Evolutionary conservation across 805 yeast genomes (phyloP).

Genomic region (Metschnikowia aberdeeniae): DNA sequence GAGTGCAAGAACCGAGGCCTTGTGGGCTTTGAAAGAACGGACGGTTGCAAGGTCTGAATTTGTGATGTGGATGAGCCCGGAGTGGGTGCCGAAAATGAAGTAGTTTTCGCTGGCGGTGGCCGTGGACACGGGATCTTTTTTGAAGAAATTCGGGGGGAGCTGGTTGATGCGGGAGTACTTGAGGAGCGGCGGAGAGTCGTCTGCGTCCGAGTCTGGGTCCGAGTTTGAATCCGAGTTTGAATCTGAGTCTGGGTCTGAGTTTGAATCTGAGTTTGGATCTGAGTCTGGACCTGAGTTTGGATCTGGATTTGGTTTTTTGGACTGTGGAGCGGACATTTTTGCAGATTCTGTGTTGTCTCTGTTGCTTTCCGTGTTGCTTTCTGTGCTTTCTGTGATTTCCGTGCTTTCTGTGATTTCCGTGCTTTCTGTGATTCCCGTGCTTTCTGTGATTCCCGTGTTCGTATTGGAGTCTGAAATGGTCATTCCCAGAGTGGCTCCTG

Average conservation of each 20-base stretch:
- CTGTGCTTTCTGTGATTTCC: neutral
- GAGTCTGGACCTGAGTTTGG: too few species aligned
- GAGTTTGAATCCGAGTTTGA: neutral
- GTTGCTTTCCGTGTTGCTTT: too few species aligned
- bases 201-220: constrained; percentile 10
- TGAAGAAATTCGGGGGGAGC: constrained; percentile 68
- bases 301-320: too few species aligned
- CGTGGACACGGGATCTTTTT: constrained; percentile 73
- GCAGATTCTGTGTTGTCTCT: neutral
- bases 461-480: neutral
- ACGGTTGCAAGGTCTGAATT: constrained; percentile 55
- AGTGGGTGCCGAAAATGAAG: constrained; percentile 83
- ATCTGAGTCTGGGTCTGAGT: neutral
- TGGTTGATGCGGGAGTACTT: constrained; percentile 68
- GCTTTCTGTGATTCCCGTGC: neutral
- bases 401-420: neutral
- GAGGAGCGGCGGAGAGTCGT: constrained; percentile 59
- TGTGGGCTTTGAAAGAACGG: constrained; percentile 76
- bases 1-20: constrained; percentile 75
- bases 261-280: neutral
- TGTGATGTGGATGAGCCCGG: constrained; percentile 74
- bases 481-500: too few species aligned
- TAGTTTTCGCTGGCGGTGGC: constrained; percentile 56
- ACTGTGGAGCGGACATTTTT: too few species aligned
- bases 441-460: neutral